Percentiles rank a stretch among this genome's conserved stretches.
Conservation (phyloP, 306 rosid species). For the Erythrophleum fordii region DNA sequence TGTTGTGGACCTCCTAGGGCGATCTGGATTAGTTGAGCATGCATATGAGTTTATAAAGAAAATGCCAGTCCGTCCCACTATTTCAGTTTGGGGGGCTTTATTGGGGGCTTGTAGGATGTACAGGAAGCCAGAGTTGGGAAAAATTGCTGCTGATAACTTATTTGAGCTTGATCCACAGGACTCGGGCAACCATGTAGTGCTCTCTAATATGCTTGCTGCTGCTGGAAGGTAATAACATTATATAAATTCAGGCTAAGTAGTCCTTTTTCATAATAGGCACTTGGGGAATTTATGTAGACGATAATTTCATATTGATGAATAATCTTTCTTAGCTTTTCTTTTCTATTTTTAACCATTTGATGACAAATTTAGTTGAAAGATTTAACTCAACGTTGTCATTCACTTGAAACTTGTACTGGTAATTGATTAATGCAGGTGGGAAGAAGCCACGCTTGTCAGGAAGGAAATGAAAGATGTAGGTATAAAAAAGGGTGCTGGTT, state of each 20-base stretch:
- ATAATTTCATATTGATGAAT: too few relatives aligned
- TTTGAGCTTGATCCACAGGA: constrained; percentile 86
- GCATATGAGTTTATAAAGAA: constrained; percentile 72
- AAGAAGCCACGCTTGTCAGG: constrained; percentile 81
- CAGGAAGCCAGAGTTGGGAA: constrained; percentile 72
- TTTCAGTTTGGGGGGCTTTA: constrained; percentile 91
- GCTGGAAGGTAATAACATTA: constrained; percentile 67
- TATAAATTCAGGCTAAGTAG: neutral
- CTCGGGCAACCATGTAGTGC: constrained; percentile 88
- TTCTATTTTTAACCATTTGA: constrained; percentile 28
- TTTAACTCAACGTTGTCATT: constrained; percentile 19
- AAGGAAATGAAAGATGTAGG: constrained; percentile 83
- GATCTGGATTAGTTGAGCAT: constrained; percentile 83
- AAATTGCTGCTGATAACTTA: constrained; percentile 75
- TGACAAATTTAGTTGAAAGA: constrained; percentile 2
- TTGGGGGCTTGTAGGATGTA: constrained; percentile 81
- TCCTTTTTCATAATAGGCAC: neutral
- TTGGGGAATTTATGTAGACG: neutral
- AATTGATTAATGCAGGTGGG: constrained; percentile 72
- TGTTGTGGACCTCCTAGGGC: constrained; percentile 75
- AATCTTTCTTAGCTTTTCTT: neutral
- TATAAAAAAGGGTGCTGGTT: constrained; percentile 74
- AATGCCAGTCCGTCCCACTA: constrained; percentile 75
- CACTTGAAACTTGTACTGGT: constrained; percentile 12
- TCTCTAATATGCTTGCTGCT: constrained; percentile 83